Conservation (phyloP, 2,329 filamentous ascomycete species). For the Clarireedia paspali region DNA sequence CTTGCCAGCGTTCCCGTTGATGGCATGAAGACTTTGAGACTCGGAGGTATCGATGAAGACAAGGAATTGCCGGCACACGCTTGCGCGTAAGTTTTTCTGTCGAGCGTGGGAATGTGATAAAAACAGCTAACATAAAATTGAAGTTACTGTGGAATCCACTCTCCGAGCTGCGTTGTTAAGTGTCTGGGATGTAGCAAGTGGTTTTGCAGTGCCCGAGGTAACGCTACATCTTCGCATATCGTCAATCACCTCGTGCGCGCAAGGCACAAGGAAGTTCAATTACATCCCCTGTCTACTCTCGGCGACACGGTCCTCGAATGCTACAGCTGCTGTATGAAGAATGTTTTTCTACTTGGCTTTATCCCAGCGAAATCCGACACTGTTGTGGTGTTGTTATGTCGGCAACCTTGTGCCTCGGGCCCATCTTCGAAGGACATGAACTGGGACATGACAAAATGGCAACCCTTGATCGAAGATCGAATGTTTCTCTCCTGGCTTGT, state of each 20-base stretch:
- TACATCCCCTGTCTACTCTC: conserved; percentile 86
- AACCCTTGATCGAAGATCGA: conserved; percentile 92
- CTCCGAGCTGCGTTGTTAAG: conserved; percentile 90
- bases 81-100: conserved; percentile 66
- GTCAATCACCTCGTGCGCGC: conserved; percentile 97
- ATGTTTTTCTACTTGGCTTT: conserved; percentile 94
- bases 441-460: conserved; percentile 97
- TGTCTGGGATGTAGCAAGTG: conserved; percentile 94
- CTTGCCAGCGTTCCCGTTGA: conserved; percentile 76
- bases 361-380: conserved; percentile 98
- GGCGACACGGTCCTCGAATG: conserved; percentile 96
- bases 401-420: conserved; percentile 90
- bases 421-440: conserved; percentile 99
- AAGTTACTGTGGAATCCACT: conserved; percentile 96
- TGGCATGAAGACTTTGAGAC: conserved; percentile 57
- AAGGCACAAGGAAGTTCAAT: conserved; percentile 95
- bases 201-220: conserved; percentile 97
- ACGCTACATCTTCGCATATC: conserved; percentile 94
- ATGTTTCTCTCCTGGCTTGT: conserved; percentile 95
- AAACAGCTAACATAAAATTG: conserved; percentile 21
- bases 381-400: conserved; percentile 91
- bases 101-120: conserved; percentile 3
- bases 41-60: conserved; percentile 65
- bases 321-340: conserved; percentile 99
- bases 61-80: conserved; percentile 90